Evolutionary conservation across 2,329 filamentous ascomycete genomes (phyloP), one percentile per base, ranked within the genome.

Genomic region (Aspergillus pseudonomiae): DNA sequence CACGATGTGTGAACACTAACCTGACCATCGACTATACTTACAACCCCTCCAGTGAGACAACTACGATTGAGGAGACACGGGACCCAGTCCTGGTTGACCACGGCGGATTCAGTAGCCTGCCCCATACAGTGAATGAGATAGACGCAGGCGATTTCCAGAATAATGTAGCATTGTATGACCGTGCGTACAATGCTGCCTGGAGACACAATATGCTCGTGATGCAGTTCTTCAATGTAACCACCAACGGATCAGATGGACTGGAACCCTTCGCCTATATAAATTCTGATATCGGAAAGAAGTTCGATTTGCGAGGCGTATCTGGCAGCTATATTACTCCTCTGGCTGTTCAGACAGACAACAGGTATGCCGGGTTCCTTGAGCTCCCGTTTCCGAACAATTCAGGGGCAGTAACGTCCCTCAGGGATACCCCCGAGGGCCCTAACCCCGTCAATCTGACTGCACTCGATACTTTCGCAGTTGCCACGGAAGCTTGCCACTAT

Each of bases 1-100:
- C 56, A n/a, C 21, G n/a, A 10, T 58, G 56, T 16, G 56, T 58
- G 36, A n/a, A 34, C 19, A 43, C n/a, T 24, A 58, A 58, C 28
- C 14, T 58, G 11, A 45, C 39, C 2, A 2, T 58, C 14, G 56
- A 58, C 39, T 48, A 28, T 39, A 26, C 32, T 5, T 45, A 45
- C 14, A 36, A 36, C 34, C 34, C 34, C 14, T 45, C 41, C 19
- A 45, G 41, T 12, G n/a, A 45, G n/a, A 4, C 14, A 3, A 19
- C 7, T 36, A 3, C 12, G 12, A 4, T 45, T 45, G 41, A 45
- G n/a, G 7, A 21, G 6, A 45, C 10, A n/a, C 41, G 19, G n/a
- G 41, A 45, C n/a, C n/a, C 19, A 5, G 41, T n/a, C 19, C 41
- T 45, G 9, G 41, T 45, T 21, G 56, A 58, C 28, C 56, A 30